A percentile compares a stretch with the other conserved stretches of the same genome.
Conservation (phyloP, 1,139 yeast genomes). For the Torulaspora pretoriensis region DNA sequence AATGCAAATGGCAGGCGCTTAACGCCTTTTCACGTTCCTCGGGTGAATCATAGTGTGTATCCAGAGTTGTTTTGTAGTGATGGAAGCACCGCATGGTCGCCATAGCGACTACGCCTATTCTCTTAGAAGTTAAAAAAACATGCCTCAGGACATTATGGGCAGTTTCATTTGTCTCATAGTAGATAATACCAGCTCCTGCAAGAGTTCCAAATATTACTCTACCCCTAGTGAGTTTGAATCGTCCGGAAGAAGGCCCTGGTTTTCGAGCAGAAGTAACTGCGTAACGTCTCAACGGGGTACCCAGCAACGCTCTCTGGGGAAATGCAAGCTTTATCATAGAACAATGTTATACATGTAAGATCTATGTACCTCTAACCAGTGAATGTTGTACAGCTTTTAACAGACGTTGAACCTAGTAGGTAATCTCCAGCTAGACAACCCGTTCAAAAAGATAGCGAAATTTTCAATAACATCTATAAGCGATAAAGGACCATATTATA, state of each 20-base stretch:
- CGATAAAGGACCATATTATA: not conserved
- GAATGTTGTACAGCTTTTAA: not conserved
- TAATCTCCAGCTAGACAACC: not conserved
- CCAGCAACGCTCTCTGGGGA: conserved; percentile 1
- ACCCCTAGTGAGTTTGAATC: conserved; percentile 8
- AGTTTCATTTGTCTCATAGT: conserved; percentile 39
- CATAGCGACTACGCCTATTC: conserved; percentile 59
- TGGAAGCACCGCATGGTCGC: conserved; percentile 63
- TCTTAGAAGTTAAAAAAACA: conserved; percentile 42
- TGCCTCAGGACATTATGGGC: conserved; percentile 38
- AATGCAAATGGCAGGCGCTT: conserved; percentile 59
- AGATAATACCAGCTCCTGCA: conserved; percentile 23
- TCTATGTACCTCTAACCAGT: not conserved
- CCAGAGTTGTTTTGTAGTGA: conserved; percentile 57
- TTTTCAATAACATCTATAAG: not conserved
- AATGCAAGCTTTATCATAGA: conserved; percentile 8
- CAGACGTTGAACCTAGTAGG: not conserved
- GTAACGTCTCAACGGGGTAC: conserved; percentile 8
- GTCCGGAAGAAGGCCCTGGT: not conserved
- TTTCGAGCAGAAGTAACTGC: conserved; percentile 3
- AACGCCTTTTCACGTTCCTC: conserved; percentile 55
- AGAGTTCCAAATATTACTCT: conserved; percentile 11
- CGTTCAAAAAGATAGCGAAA: conserved; percentile 2
- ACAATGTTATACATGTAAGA: conserved; percentile 1
- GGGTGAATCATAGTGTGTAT: conserved; percentile 42